These are phyloP conservation scores for Glycine tomentella DNA, from an alignment of 306 rosid genomes.

Conservation along the genomic window DNA sequence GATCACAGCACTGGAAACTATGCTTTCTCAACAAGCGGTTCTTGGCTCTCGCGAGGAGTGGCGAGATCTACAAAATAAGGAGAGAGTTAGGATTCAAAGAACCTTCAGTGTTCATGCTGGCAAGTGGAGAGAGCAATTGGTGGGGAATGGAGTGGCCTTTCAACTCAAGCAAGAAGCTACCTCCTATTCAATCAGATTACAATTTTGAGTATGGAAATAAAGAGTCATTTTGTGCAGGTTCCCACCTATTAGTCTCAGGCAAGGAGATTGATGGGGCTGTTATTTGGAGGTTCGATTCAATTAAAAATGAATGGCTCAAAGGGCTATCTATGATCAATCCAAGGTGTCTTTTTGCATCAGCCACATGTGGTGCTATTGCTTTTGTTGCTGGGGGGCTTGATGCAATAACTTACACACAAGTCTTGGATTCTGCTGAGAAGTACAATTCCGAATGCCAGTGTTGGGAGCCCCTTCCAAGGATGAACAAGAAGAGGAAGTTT, in stretches of 20 bases:
- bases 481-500: conserved; percentile 59
- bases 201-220: conserved; percentile 64
- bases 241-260: conserved; percentile 79
- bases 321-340: conserved; percentile 79
- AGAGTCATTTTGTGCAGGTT: conserved; percentile 82
- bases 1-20: conserved; percentile 72
- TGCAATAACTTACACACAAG: conserved; percentile 38
- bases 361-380: conserved; percentile 66
- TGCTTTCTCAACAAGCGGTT: conserved; percentile 66
- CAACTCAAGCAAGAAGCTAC: conserved; percentile 63
- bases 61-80: conserved; percentile 73
- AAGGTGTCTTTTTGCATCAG: conserved; percentile 83
- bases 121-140: conserved; percentile 75
- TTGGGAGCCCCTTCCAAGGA: conserved; percentile 75
- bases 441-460: conserved; percentile 58
- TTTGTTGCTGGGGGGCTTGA: conserved; percentile 84
- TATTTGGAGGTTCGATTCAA: conserved; percentile 66
- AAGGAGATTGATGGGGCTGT: conserved; percentile 64
- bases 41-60: conserved; percentile 55
- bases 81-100: conserved; percentile 65
- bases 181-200: conserved; percentile 63
- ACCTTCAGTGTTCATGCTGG: conserved; percentile 75
- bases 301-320: conserved; percentile 59
- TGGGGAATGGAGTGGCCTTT: conserved; percentile 70
- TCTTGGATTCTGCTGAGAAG: conserved; percentile 69